These are phyloP conservation scores for Gossypium anomalum DNA, from an alignment of 345 rosid species.

Conservation along the genomic window DNA sequence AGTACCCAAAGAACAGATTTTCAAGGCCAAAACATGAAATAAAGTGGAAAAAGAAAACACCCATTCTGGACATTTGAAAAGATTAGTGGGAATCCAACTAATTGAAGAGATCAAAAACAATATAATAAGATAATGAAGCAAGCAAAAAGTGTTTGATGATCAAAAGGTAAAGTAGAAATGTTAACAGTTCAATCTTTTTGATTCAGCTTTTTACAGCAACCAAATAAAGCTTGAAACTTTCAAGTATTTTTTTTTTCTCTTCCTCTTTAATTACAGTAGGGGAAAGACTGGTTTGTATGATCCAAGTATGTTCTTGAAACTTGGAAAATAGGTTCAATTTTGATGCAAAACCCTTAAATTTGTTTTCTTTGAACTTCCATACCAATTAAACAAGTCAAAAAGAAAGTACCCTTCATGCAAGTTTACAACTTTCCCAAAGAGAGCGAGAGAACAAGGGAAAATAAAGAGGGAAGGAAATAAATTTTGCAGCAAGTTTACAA, in stretches of 20 bases:
- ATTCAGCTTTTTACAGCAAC: slow-evolving; percentile 4
- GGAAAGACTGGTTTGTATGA: neutral
- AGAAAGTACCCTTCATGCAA: neutral
- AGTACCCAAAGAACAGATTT: neutral
- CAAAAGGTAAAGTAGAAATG: neutral
- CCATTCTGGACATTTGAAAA: neutral
- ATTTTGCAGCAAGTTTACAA: neutral
- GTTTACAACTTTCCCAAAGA: neutral
- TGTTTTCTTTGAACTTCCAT: neutral
- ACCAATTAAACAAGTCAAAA: neutral
- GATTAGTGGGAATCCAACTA: neutral
- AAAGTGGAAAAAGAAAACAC: neutral
- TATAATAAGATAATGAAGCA: neutral
- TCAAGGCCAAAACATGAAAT: slow-evolving; percentile 1
- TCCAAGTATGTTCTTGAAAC: neutral
- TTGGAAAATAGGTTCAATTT: neutral
- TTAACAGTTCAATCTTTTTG: slow-evolving; percentile 5
- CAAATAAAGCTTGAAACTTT: neutral
- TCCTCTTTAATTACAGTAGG: neutral
- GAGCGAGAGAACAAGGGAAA: neutral
- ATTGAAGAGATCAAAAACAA: neutral
- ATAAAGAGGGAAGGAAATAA: neutral
- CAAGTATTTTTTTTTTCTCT: neutral
- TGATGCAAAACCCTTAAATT: neutral
- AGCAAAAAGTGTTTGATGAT: neutral